Percentiles rank a stretch among this genome's conserved stretches.
Evolutionary conservation across 192 early-diverging fungal species (phyloP).

Genomic region (Coemansia sp.): DNA sequence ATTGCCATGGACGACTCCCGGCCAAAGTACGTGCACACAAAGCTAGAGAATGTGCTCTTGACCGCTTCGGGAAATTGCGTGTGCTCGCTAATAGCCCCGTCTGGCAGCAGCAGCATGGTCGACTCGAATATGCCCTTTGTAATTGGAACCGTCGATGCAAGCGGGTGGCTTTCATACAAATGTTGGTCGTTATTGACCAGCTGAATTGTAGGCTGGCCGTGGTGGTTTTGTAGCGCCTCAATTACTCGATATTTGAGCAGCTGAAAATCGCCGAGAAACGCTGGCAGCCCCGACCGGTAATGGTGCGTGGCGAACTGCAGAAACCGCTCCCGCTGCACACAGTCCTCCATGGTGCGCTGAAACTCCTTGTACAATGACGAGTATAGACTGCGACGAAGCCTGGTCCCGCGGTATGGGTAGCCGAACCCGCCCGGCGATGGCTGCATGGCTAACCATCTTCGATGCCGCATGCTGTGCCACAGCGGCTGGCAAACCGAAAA

Average conservation of each 20-base stretch:
- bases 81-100: conserved; percentile 9
- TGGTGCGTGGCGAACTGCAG: conserved; percentile 17
- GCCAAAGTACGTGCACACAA: conserved; percentile 28
- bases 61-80: conserved; percentile 32
- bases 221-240: conserved; percentile 12
- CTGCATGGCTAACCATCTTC: neutral
- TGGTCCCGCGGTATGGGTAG: conserved; percentile 17
- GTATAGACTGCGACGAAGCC: conserved; percentile 26
- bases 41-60: conserved; percentile 18
- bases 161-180: conserved; percentile 12
- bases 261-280: conserved; percentile 36
- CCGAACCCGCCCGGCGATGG: conserved; percentile 10
- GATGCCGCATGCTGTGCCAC: conserved; percentile 2
- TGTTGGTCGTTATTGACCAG: conserved; percentile 1
- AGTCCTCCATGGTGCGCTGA: conserved; percentile 12
- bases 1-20: conserved; percentile 26
- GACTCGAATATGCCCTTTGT: conserved; percentile 44
- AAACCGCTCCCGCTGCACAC: conserved; percentile 15
- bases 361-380: conserved; percentile 26
- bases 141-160: conserved; percentile 17
- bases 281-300: conserved; percentile 26
- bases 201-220: neutral
- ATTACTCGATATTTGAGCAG: conserved; percentile 33
- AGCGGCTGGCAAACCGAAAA: conserved; percentile 32
- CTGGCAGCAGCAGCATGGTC: conserved; percentile 24